Conservation (phyloP, 2,329 filamentous ascomycete species). For the Penicillium sp. region DNA sequence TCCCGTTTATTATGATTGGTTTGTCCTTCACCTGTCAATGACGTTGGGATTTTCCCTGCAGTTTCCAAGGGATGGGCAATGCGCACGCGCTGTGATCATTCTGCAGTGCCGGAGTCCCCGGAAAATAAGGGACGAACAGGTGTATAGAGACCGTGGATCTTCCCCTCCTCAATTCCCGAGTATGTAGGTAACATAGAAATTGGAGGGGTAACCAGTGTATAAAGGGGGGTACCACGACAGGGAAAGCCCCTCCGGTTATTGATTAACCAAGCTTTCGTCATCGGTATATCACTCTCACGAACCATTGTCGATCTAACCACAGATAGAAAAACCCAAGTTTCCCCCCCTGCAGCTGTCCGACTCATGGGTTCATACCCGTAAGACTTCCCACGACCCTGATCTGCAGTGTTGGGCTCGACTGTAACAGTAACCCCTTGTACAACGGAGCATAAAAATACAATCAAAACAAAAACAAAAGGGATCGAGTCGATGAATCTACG, state of each 20-base stretch:
- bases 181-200: neutral
- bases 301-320: constrained; percentile 7
- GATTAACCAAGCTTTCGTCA: constrained; percentile 3
- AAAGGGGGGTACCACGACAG: neutral
- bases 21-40: constrained; percentile 9
- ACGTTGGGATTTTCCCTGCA: constrained; percentile 20
- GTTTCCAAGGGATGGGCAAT: constrained; percentile 21
- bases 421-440: constrained; percentile 27
- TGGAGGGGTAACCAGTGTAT: neutral
- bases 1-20: constrained; percentile 3
- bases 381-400: constrained; percentile 16
- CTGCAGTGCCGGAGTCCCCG: constrained; percentile 25
- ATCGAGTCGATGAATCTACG: neutral
- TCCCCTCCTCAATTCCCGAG: neutral
- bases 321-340: neutral
- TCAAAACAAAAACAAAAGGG: too few relatives aligned
- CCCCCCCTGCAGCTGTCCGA: constrained; percentile 19
- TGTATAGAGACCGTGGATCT: neutral
- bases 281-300: constrained; percentile 14
- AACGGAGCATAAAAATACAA: constrained; percentile 20
- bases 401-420: constrained; percentile 9
- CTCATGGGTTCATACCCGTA: constrained; percentile 14
- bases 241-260: neutral
- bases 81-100: constrained; percentile 18
- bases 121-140: constrained; percentile 17